Base-by-base conservation (phyloP, 176 grass and related monocot genomes). In the Aegilops tauschii region DNA sequence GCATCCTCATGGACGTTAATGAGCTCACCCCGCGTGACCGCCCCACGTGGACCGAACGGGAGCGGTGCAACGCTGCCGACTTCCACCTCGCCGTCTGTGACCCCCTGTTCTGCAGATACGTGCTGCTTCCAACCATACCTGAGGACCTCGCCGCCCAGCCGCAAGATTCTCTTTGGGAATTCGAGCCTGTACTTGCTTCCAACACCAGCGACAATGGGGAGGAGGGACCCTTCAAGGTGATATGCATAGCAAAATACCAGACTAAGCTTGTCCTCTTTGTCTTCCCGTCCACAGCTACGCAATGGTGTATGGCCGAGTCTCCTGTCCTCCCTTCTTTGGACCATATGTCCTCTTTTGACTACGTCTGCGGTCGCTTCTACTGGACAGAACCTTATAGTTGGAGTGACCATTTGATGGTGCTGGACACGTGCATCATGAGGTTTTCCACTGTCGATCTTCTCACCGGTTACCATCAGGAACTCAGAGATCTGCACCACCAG, bases 141-240 rank as follows among this genome's bases (percentile, higher is more conserved):
- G 8, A 36, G 0, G 78, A 87, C 2, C 42, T 87, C 17, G 56
- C 47, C 44, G 59, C 61, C 16, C 37, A 12, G 21, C 70, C 28
- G 1, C 12, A 7, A 13, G 70, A 27, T 37, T 21, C 4, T 10
- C 70, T 73, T 42, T 12, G n/a, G 12, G 20, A 23, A 3, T 23
- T 35, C 1, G 5, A 12, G 18, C 6, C 42, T 31, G 28, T 13
- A 2, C 23, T 82, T 1, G 31, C 61, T 18, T 70, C 61, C 9
- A 34, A 9, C 64, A 30, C 63, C 63, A 5, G 27, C 3, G 59
- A 16, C 3, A 36, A 62, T 6, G 37, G 8, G 5, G 42, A 80
- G 8, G 78, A 72, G 7, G 58, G 65, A 6, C 44, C 29, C 21
- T 82, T 87, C 79, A 66, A 39, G 42, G 73, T 85, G 44, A 85